Evolutionary conservation across 208 protist genomes (phyloP), one percentile per base, ranked within the genome.

Genomic region (Leishmania aethiopica): DNA sequence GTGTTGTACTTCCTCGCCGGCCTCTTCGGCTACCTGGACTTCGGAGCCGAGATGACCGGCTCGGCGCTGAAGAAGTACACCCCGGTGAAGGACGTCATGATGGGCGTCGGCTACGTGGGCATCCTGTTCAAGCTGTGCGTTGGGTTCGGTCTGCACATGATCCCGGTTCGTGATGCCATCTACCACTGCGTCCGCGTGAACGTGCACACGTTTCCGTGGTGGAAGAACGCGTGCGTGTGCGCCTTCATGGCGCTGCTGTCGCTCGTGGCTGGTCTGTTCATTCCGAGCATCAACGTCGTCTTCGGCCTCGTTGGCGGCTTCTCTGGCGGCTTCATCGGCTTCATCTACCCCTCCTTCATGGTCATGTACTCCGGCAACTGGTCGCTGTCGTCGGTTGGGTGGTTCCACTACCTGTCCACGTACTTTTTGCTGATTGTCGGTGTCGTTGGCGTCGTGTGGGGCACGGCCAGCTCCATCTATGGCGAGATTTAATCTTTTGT

Each of bases 1-100:
- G 47, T 78, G 8, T 66, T 97, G 17, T 97, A 97, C 89, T 85
- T 94, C 78, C 78, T 93, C n/a, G 86, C 88, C 2, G 93, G 95
- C 28, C 82, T 96, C 51, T 96, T 96, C 81, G 94, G 93, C 49
- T 96, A 96, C 79, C 60, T 93, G 8, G 90, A 96, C 78, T 97
- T 96, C 84, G 92, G 90, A n/a, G 1, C 81, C 0, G 69, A 66
- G 47, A 75, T 92, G 10, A 84, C 71, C 13, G 81, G 78, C n/a
- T 93, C 91, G 37, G 87, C 91, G 45, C 84, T 97, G 62, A 80
- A 72, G 60, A 82, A 89, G 75, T 96, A 95, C 83, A 88, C 93
- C 76, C 92, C 94, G 11, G 80, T 89, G 19, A 60, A 88, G 42
- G 85, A 95, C 49, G 42, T 64, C 10, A 57, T 91, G 78, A 91